Base-by-base conservation (phyloP, 1,284 basidiomycete species). In the Tremellales sp. region DNA sequence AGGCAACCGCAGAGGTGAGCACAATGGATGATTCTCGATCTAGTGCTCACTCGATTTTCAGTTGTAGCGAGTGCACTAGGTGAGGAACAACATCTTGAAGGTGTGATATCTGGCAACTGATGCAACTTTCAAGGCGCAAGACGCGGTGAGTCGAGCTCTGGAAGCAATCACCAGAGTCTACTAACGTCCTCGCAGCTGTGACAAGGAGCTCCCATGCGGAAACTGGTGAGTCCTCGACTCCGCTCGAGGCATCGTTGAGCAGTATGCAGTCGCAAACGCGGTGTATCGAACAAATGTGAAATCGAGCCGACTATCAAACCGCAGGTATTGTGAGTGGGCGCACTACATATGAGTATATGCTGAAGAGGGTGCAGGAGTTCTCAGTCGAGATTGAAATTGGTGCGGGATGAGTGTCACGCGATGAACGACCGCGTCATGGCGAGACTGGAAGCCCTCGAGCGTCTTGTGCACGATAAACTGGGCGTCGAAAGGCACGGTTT, bases 261-360 rank as follows among this genome's bases (percentile, higher is more conserved):
- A 22, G 22, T 25, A n/a, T 13, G 22, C 26, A 48, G 50, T 40
- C 41, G 41, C 4, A 45, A 40, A 34, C 34, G 48, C 8, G 48
- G 48, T 8, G 38, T 45, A n/a, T 44, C 48, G n/a, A 44, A 50
- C 13, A 37, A 39, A 31, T 50, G 48, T 41, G 37, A 27, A 18
- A 22, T 50, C 13, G 43, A 50, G 33, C 48, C 36, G 29, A 32
- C 46, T n/a, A 36, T 50, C 13, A 43, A 43, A 6, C 27, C 43
- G 24, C 45, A 46, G 32, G 19, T 24, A 35, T 31, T 50, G 48
- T 50, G 16, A 27, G 43, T 50, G n/a, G n/a, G n/a, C n/a, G n/a
- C n/a, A n/a, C n/a, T 37, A 24, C 14, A 27, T 5, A 21, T 28
- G 13, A 26, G 4, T 33, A 10, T 16, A 13, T 14, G 5, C 18